These are phyloP conservation scores for Senna siamea DNA, from an alignment of 306 rosid genomes.

Conservation along the genomic window DNA sequence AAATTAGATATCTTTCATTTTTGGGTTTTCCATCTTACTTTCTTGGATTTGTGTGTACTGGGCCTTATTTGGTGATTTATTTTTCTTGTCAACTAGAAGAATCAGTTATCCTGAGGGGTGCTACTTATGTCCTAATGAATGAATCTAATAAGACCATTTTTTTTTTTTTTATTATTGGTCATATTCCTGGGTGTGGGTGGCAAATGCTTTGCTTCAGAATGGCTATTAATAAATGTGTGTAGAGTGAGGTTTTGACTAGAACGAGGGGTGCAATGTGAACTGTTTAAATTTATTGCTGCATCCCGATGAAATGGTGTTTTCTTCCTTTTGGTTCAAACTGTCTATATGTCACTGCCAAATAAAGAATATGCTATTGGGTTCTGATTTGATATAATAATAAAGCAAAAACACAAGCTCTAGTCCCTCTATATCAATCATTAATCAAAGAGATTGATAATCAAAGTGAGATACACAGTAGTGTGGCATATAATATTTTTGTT, in stretches of 20 bases:
- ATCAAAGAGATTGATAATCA: no score
- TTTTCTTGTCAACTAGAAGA: slow-evolving; percentile 28
- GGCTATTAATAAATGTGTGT: background rate
- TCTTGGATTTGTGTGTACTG: slow-evolving; percentile 1
- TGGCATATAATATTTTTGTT: no score
- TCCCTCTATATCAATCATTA: background rate
- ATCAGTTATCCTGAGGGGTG: background rate
- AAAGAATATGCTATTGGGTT: slow-evolving; percentile 17
- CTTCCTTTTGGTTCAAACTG: background rate
- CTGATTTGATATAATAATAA: background rate
- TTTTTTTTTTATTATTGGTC: background rate
- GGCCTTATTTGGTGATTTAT: background rate
- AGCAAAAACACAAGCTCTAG: background rate
- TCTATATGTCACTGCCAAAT: background rate
- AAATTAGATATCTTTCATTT: background rate
- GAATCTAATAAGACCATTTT: slow-evolving; percentile 1
- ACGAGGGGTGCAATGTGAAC: background rate
- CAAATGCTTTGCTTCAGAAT: background rate
- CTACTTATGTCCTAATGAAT: background rate
- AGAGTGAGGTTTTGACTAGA: slow-evolving; percentile 8
- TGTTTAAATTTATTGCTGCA: slow-evolving; percentile 25
- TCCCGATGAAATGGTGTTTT: slow-evolving; percentile 14
- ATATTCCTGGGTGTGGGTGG: background rate
- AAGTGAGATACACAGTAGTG: no score
- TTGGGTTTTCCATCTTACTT: slow-evolving; percentile 1